Base-by-base conservation (phyloP, 768 basidiomycete genomes). In the Royoungia palumana region DNA sequence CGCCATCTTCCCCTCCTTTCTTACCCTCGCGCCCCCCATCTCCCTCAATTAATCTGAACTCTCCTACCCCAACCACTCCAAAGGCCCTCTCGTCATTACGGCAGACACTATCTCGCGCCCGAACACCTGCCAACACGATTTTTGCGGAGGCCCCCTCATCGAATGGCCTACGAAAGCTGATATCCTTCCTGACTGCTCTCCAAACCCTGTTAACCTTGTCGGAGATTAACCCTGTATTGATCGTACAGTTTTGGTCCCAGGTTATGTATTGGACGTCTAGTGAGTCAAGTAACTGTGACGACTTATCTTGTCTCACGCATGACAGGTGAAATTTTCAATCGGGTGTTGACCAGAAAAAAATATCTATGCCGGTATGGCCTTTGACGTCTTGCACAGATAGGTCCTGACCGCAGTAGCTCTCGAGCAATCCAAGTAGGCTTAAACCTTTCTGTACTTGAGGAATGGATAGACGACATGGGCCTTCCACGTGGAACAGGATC, bases 211-310 rank as follows among this genome's bases (percentile, higher is more conserved):
- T 99, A 14, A 79, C 83, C 19, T 71, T 93, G 34, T 91, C 94
- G 40, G 89, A 94, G 49, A 81, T 97, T 56, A 97, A 97, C 62
- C 92, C 96, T 13, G 84, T 80, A 8, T 73, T 97, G 16, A 84
- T 83, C 43, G 83, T 87, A 6, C 96, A 99, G 65, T 76, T 94
- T 42, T 95, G 94, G 84, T 94, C 93, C 1, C 96, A 99, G 68
- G 83, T 96, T n/a, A 86, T 96, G 75, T 97, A 94, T 65, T 99
- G 96, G 96, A 87, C 93, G 46, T 86, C 93, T 20, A 91, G 93
- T 89, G 75, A 75, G 84, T 58, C 2, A 13, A n/a, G 65, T n/a
- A 58, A 12, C 10, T 38, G 32, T 34, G 17, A 14, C 20, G 25
- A 22, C 46, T 25, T 17, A 43, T 32, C 37, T 19, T 35, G 17